phyloP scores from a whole-genome alignment of 805 yeast genomes.

The Candida maesae region DNA sequence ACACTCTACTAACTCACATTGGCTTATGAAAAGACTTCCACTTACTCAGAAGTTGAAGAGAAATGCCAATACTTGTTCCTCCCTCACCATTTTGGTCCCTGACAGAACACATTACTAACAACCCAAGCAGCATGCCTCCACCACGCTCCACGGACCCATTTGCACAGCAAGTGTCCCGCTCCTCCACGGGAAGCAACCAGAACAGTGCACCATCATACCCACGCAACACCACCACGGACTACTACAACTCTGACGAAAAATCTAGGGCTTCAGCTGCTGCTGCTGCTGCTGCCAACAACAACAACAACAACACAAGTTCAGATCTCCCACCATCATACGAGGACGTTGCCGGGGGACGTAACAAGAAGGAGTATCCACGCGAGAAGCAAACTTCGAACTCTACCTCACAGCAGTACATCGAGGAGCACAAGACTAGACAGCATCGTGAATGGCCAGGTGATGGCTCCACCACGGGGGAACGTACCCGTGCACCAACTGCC shows the following conservation, averaged over 20 bases:
- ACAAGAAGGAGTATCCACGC: slow-evolving; percentile 45
- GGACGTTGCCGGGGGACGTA: slow-evolving; percentile 56
- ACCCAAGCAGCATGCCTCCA: slow-evolving; percentile 19
- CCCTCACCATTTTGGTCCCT: neutral
- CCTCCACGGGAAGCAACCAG: slow-evolving; percentile 27
- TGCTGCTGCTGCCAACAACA: slow-evolving; percentile 7
- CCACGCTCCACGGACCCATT: slow-evolving; percentile 43
- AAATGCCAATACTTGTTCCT: no score
- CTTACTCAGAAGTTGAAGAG: no score
- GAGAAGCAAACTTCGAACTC: slow-evolving; percentile 38
- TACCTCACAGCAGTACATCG: slow-evolving; percentile 14
- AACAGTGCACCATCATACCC: slow-evolving; percentile 30
- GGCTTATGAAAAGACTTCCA: no score
- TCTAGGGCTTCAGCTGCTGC: slow-evolving; percentile 15
- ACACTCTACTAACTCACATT: no score
- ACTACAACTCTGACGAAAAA: slow-evolving; percentile 28
- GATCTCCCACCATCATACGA: slow-evolving; percentile 66
- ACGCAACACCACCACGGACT: slow-evolving; percentile 29
- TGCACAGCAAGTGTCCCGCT: slow-evolving; percentile 42
- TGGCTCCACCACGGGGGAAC: neutral
- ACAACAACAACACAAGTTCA: no score
- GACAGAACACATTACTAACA: slow-evolving; percentile 2
- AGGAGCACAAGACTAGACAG: slow-evolving; percentile 19
- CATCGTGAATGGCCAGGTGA: slow-evolving; percentile 18
- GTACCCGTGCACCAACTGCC: neutral